Evolutionary conservation across 306 rosid species (phyloP), one percentile per base, ranked within the genome.

Genomic region (Quercus aquifolioides): DNA sequence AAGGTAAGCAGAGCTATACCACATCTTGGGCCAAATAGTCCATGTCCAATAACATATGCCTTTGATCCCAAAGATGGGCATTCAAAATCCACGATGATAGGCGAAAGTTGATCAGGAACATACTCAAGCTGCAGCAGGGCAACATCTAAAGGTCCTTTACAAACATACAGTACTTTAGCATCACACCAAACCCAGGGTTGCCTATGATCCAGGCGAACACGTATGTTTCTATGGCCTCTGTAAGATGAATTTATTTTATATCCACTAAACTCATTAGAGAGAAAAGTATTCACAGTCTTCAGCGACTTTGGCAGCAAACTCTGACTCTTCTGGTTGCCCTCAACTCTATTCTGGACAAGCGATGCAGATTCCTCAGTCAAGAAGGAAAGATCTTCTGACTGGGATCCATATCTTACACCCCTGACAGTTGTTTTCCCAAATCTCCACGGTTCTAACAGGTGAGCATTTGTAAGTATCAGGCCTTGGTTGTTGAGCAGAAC

Each of bases 61-160:
- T 86, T 87, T 77, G 97, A 95, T 85, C 99, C 99, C 38, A 84
- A 54, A 52, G 89, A 81, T 9, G 98, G 99, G 54, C 88, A 78
- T 4, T 85, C 71, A 84, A 89, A 90, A 77, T 87, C 85, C 87
- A 86, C 83, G 52, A 55, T 72, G 74, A 95, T 80, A 71, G 98
- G 96, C 0, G 80, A 88, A 84, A 92, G 89, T 76, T 85, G 84
- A 87, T 90, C 90, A n/a, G 86, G 94, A 79, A 91, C 71, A 76
- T 82, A 71, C 82, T 91, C 86, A 77, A 90, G 95, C 92, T 90
- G 92, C 79, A 95, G 83, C 70, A 95, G 79, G 74, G 99, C 97
- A 86, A 91, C 92, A 82, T 95, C 98, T 91, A 92, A 85, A 74
- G 97, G 92, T 80, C 99, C 99, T 87, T 89, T 90, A 77, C 97